Base-by-base conservation (phyloP, 805 yeast genomes). In the Jamesozyma piceae region DNA sequence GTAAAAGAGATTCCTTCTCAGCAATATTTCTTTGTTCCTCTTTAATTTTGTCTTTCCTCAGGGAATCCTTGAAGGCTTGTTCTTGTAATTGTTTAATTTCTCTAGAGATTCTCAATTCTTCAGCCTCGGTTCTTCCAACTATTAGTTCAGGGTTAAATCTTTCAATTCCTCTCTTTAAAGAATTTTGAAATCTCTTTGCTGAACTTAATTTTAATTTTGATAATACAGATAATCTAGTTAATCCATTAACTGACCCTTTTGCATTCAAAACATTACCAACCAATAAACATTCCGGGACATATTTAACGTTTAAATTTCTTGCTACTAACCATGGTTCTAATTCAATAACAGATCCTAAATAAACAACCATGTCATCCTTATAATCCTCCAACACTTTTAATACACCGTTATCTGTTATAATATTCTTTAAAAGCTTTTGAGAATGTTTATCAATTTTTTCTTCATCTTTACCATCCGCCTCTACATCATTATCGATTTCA, bases 291-390 rank as follows among this genome's bases (percentile, higher is more conserved):
- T 69, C 76, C 1, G 92, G 90, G 20, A 78, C 64, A 31, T 72
- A 66, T 22, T 71, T 67, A 2, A 75, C 71, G 30, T 66, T 69
- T 47, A 81, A 67, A 31, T 73, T 66, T 48, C 71, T 71, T 1
- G 85, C 83, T 33, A 83, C 72, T 44, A 78, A 78, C 65, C 75
- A 77, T 3, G 83, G 74, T 57, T 83, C 90, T 1, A 80, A 70
- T 49, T 77, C 77, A 14, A 69, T 62, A 20, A 76, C 77, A 49
- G 79, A 77, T 0, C 85, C 84, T 32, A 82, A 72, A 70, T 81
- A 83, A 1, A 81, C 66, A 1, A 77, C 48, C n/a, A 75, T 44
- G 37, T 80, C 69, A 33, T 73, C 67, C 2, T 63, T 62, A 35
- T 52, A 47, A 3, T 51, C 48, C 11, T 59, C 57, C 37, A 69